Evolutionary conservation across 2,329 filamentous ascomycete genomes (phyloP), one percentile per base, ranked within the genome.

Genomic region (Fonsecaea nubica): DNA sequence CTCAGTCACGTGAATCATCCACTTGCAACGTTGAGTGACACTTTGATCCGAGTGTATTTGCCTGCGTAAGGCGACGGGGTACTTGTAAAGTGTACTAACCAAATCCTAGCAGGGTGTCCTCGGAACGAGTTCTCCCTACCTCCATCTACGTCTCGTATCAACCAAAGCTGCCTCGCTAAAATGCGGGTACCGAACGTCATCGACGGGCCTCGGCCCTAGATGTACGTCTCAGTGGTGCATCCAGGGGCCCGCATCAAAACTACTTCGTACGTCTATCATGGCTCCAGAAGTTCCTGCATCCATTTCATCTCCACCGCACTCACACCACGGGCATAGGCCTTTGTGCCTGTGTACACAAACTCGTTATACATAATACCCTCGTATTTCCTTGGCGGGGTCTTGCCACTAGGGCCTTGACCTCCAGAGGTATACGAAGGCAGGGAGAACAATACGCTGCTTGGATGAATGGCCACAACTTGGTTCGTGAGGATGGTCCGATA

Each of bases 221-320:
- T 45, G 40, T n/a, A 8, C 15, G 40, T 18, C 3, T 45, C 6
- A 15, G 5, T 45, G 40, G 40, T n/a, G n/a, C 40, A 15, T 45
- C 15, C 3, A 15, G 6, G 3, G 40, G n/a, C 6, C 40, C 40
- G 18, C 40, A 40, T 40, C 36, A 40, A 40, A 13, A 6, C 38
- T 3, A 5, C 25, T 25, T 25, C 25, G 25, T 25, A 25, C 15
- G 3, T 40, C 38, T 40, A 40, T 45, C 40, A 45, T n/a, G 40
- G 5, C 7, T 45, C 40, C 45, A 66, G 56, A 35, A 63, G 45
- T 40, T 87, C 84, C 25, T 81, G 84, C 30, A 89, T 79, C 87
- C 87, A 89, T 68, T 84, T 81, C 79, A 88, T 79, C 77, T 88
- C 84, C 60, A 89, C 84, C 0, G 84, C 85, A 75, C 86, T 88